Evolutionary conservation across 2,329 filamentous ascomycete genomes (phyloP), one percentile per base, ranked within the genome.

Genomic region (Aspergillus sp.): DNA sequence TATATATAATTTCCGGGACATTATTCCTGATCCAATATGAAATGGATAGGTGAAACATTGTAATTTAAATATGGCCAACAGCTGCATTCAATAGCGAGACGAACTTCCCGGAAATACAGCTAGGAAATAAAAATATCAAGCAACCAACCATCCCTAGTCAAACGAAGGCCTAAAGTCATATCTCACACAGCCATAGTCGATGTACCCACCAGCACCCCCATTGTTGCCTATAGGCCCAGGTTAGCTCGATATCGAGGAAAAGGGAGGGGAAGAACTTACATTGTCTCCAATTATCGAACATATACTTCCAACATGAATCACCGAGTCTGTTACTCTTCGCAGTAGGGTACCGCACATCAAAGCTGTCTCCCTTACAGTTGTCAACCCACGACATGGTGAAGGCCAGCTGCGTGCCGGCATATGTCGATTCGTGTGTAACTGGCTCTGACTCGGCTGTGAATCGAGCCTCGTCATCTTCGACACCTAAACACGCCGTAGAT

Each of bases 401-500:
- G 15, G 14, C 15, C 2, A 3, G 0, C 37, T 15, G 37, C 15
- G 17, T 17, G 8, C 37, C 17, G 14, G 4, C 37, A 17, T 8
- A 40, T 15, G 2, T 3, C 14, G 9, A 1, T 4, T 9, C n/a
- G 2, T 2, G 8, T 8, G 17, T 15, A 17, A n/a, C 6, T 40
- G 37, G 37, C 15, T 40, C 15, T 7, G 37, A 15, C 0, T n/a
- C 37, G 37, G 37, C 15, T 4, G 37, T 40, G 14, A 40, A n/a
- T 2, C 3, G 14, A 4, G 15, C 37, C 17, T 15, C 1, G 14
- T 17, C 17, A 17, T 17, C 37, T 0, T 40, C 37, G 14, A 17
- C 17, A 1, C 6, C 6, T 6, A 15, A 0, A 2, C 37, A 40
- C 15, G 3, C 1, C 37, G 6, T 3, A 6, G n/a, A 6, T 17